Percentiles rank a stretch among this genome's conserved stretches.
Evolutionary conservation across 306 rosid species (phyloP).

Genomic region (Sindora glabra): DNA sequence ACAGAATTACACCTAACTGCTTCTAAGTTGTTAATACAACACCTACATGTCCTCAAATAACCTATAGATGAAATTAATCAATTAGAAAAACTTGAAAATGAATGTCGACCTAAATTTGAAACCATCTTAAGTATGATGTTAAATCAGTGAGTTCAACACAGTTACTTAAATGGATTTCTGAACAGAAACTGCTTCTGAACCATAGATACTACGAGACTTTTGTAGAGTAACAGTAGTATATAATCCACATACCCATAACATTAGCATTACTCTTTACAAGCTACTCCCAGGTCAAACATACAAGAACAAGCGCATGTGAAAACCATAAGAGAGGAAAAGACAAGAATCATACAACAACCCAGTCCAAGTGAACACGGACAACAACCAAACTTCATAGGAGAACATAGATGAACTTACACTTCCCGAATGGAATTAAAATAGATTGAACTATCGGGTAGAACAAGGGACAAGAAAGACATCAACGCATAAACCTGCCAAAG

Average conservation of each 20-base stretch:
- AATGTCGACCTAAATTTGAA: background rate
- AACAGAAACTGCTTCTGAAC: conserved; percentile 6
- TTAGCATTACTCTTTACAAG: background rate
- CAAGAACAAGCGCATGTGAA: background rate
- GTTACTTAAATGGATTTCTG: background rate
- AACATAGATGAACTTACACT: conserved; percentile 64
- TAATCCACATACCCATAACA: background rate
- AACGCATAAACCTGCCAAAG: conserved; percentile 78
- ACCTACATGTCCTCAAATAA: background rate
- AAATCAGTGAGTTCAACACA: background rate
- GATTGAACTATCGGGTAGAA: conserved; percentile 61
- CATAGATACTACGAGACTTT: background rate
- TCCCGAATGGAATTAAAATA: conserved; percentile 85
- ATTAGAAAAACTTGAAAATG: background rate
- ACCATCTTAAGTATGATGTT: background rate
- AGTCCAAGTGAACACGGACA: conserved; percentile 8
- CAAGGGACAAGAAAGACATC: conserved; percentile 89
- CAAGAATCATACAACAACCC: background rate
- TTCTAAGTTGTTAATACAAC: too few relatives aligned
- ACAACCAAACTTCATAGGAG: conserved; percentile 1
- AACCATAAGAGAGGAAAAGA: background rate
- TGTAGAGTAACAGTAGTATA: background rate
- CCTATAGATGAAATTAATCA: background rate
- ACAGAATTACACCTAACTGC: conserved; percentile 1
- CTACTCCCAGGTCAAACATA: background rate